Percentiles rank a stretch among this genome's conserved stretches.
These are phyloP conservation scores for Hygrocybe coccinea DNA, from an alignment of 768 basidiomycete species.

Conservation along the genomic window DNA sequence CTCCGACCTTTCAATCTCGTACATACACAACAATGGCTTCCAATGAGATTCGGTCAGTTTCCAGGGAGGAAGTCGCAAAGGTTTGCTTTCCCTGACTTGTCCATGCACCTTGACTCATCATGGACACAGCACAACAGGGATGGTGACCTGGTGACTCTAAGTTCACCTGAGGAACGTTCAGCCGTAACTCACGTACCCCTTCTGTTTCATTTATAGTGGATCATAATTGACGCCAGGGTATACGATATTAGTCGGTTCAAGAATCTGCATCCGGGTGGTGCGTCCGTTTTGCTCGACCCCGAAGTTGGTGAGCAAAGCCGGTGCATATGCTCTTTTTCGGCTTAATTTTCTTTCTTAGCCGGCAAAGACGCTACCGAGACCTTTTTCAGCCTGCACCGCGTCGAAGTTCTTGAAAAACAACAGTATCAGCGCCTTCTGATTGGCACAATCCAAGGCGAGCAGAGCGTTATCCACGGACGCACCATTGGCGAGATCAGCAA, in stretches of 20 bases:
- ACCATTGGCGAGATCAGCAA: conserved; percentile 56
- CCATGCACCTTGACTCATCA: background rate
- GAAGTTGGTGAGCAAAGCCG: conserved; percentile 56
- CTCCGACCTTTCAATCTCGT: no score
- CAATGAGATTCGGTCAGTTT: conserved; percentile 28
- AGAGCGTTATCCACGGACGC: conserved; percentile 46
- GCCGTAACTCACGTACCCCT: background rate
- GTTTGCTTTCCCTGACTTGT: conserved; percentile 4
- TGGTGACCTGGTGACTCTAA: conserved; percentile 60
- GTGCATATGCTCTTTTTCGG: background rate
- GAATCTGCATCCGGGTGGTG: conserved; percentile 79
- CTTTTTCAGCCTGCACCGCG: conserved; percentile 85
- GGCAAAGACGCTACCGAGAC: conserved; percentile 84
- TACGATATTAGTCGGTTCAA: conserved; percentile 80
- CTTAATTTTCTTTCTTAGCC: conserved; percentile 47
- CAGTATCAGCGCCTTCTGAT: conserved; percentile 71
- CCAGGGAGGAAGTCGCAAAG: conserved; percentile 34
- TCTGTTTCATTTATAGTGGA: conserved; percentile 49
- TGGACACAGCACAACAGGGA: conserved; percentile 60
- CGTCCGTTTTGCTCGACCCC: conserved; percentile 66
- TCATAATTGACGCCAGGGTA: conserved; percentile 79
- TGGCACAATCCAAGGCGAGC: conserved; percentile 64
- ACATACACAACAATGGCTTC: conserved; percentile 22
- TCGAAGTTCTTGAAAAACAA: conserved; percentile 73
- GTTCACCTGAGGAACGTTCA: background rate